phyloP scores from a whole-genome alignment of 192 early-diverging fungal genomes.

The Umbelopsis isabellina region DNA sequence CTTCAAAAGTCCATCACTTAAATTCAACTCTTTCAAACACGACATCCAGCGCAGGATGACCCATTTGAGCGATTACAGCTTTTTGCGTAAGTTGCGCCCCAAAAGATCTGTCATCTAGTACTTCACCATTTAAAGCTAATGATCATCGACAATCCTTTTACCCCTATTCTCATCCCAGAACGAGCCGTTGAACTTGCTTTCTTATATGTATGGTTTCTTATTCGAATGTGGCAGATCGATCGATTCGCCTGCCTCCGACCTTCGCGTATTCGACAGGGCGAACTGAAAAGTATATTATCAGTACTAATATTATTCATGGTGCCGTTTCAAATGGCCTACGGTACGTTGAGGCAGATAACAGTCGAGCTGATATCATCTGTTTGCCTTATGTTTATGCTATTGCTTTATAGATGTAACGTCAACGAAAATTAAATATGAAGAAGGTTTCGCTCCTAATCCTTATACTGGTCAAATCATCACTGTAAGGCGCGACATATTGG shows the following conservation, averaged over 20 bases:
- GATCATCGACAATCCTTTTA: neutral
- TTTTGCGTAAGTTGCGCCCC: conserved; percentile 36
- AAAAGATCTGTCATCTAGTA: neutral
- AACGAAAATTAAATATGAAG: conserved; percentile 40
- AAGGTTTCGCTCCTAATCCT: conserved; percentile 34
- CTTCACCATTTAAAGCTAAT: neutral
- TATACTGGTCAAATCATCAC: neutral
- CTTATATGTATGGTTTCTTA: conserved; percentile 30
- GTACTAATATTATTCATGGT: conserved; percentile 37
- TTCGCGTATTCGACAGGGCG: conserved; percentile 28
- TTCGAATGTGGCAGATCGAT: conserved; percentile 33
- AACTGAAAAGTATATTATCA: conserved; percentile 38
- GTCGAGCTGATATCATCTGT: neutral
- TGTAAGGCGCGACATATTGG: neutral
- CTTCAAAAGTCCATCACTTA: neutral
- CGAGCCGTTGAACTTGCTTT: conserved; percentile 33
- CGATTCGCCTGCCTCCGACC: conserved; percentile 33
- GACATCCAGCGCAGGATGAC: conserved; percentile 28
- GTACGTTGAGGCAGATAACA: neutral
- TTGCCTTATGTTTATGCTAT: neutral
- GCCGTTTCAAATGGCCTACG: conserved; percentile 38
- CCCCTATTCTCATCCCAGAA: conserved; percentile 17
- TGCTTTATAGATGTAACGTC: conserved; percentile 32
- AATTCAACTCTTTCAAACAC: neutral
- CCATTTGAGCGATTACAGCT: conserved; percentile 44